Evolutionary conservation across 2,329 filamentous ascomycete species (phyloP).

Genomic region (Blastomyces silverae): DNA sequence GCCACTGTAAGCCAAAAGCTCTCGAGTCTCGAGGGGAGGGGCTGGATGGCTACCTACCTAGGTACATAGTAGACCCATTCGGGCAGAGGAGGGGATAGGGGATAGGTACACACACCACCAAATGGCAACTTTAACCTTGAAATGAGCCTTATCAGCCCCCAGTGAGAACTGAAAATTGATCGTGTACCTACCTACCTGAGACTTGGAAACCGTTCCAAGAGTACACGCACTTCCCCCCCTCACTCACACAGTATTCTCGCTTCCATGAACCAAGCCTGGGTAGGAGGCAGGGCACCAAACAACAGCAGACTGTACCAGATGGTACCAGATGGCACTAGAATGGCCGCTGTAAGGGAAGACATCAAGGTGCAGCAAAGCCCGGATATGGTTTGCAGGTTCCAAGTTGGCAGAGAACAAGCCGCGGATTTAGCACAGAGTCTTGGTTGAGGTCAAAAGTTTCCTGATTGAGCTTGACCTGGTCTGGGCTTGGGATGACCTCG

Average conservation of each 20-base stretch:
- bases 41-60: no score
- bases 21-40: background rate
- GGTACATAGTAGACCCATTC: background rate
- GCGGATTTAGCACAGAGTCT: background rate
- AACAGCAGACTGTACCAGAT: background rate
- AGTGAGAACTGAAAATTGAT: background rate
- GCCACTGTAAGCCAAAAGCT: constrained; percentile 1
- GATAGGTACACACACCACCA: background rate
- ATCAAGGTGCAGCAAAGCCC: background rate
- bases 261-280: background rate
- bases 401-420: background rate
- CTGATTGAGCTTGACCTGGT: constrained; percentile 5
- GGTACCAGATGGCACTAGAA: background rate
- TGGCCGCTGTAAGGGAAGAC: background rate
- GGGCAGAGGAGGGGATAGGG: background rate
- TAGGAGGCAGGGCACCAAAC: background rate
- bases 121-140: background rate
- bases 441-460: constrained; percentile 11
- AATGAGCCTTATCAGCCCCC: background rate
- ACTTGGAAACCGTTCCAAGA: background rate
- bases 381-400: constrained; percentile 1
- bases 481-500: background rate
- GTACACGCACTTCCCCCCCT: background rate
- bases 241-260: background rate
- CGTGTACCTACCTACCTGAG: constrained; percentile 4